These are phyloP conservation scores for Smithsoniella earleae DNA, from an alignment of 163 green algal genomes.

Conservation along the genomic window DNA sequence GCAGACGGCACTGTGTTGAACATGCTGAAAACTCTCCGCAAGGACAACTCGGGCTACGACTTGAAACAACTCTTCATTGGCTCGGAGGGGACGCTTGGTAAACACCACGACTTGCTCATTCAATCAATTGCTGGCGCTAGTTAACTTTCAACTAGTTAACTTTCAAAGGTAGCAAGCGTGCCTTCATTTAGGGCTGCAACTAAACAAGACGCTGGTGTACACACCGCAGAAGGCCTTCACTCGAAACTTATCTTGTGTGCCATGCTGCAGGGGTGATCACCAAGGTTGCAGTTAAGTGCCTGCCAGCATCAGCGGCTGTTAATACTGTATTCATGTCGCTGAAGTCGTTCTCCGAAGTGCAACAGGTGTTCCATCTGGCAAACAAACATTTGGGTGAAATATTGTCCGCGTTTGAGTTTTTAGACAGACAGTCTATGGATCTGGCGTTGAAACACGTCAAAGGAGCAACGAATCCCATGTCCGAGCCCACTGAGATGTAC, in stretches of 20 bases:
- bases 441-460: conserved; percentile 53
- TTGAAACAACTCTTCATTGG: conserved; percentile 98
- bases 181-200: neutral
- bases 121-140: no score
- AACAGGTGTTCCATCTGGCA: conserved; percentile 51
- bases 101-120: neutral
- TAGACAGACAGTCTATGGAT: conserved; percentile 66
- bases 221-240: neutral
- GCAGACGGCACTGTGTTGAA: conserved; percentile 77
- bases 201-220: neutral
- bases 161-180: neutral
- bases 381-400: conserved; percentile 66
- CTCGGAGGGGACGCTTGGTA: conserved; percentile 83
- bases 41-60: conserved; percentile 98
- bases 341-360: conserved; percentile 41
- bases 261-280: conserved; percentile 62
- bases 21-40: conserved; percentile 64
- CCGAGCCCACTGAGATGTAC: conserved; percentile 58
- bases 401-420: conserved; percentile 88
- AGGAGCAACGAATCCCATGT: conserved; percentile 52
- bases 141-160: neutral
- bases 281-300: conserved; percentile 61
- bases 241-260: neutral
- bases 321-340: conserved; percentile 62
- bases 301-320: conserved; percentile 47